A percentile compares a stretch with the other conserved stretches of the same genome.
These are phyloP conservation scores for Phialophora chinensis DNA, from an alignment of 2,329 filamentous ascomycete genomes.

Conservation along the genomic window DNA sequence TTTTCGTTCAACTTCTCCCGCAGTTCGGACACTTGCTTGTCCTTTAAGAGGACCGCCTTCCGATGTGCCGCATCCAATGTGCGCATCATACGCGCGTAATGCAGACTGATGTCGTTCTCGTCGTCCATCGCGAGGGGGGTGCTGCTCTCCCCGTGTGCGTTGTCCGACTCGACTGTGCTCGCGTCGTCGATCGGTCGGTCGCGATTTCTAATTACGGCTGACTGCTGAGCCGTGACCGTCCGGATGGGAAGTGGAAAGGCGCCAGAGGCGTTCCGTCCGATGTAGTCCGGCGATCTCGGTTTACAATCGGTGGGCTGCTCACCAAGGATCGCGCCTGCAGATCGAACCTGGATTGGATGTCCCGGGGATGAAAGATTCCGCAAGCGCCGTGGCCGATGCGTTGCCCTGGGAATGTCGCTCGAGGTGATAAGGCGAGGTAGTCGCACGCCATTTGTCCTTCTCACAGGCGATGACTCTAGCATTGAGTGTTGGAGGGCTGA, in stretches of 20 bases:
- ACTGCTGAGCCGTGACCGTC: constrained; percentile 27
- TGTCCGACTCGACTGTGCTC: constrained; percentile 28
- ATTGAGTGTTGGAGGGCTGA: not conserved
- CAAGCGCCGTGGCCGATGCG: constrained; percentile 4
- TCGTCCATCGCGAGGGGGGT: constrained; percentile 42
- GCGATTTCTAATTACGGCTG: constrained; percentile 13
- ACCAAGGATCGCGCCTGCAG: constrained; percentile 27
- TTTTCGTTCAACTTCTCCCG: constrained; percentile 42
- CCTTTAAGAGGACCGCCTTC: constrained; percentile 41
- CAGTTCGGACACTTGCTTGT: constrained; percentile 42
- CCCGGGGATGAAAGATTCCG: constrained; percentile 3
- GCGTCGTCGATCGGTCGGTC: not conserved
- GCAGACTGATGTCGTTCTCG: constrained; percentile 42
- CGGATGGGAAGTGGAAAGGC: constrained; percentile 21
- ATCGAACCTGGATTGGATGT: constrained; percentile 25
- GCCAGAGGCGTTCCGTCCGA: constrained; percentile 29
- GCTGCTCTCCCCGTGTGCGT: constrained; percentile 28
- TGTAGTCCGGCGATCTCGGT: constrained; percentile 32
- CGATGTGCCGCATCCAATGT: constrained; percentile 43
- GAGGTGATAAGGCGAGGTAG: constrained; percentile 39
- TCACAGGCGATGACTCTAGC: constrained; percentile 23
- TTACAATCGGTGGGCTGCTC: constrained; percentile 5
- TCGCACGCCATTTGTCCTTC: constrained; percentile 36
- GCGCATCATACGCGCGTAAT: constrained; percentile 43
- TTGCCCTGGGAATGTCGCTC: constrained; percentile 1